Evolutionary conservation across 345 rosid genomes (phyloP).

Genomic region (Gossypium mustelinum): DNA sequence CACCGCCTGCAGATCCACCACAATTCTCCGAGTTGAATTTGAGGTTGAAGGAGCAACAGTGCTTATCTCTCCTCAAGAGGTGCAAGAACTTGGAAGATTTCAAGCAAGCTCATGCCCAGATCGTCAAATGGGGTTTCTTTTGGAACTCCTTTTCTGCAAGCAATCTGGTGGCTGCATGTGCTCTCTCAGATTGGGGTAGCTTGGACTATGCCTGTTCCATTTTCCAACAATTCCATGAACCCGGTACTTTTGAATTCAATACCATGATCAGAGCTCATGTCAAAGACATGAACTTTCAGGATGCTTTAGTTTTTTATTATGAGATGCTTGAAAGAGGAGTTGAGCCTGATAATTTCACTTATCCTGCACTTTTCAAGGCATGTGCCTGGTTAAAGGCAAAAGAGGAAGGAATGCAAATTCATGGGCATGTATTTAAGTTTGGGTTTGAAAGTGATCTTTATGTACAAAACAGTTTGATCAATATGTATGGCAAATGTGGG

Average conservation of each 20-base stretch:
- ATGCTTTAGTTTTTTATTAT: conserved; percentile 26
- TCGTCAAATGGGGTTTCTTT: conserved; percentile 37
- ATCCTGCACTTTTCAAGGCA: conserved; percentile 34
- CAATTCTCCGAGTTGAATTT: conserved; percentile 27
- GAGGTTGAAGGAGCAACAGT: conserved; percentile 51
- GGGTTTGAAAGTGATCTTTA: conserved; percentile 51
- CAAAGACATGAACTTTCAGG: conserved; percentile 22
- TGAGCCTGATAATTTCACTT: conserved; percentile 36
- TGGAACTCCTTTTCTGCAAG: conserved; percentile 27
- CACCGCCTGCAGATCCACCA: conserved; percentile 22
- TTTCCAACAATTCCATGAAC: conserved; percentile 27
- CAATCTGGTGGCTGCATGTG: conserved; percentile 35
- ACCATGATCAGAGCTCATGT: conserved; percentile 39
- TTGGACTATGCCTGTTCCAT: conserved; percentile 44
- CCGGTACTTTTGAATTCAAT: conserved; percentile 37
- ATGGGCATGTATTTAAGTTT: conserved; percentile 31
- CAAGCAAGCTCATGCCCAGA: conserved; percentile 35
- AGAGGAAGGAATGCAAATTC: conserved; percentile 41
- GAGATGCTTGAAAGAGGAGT: conserved; percentile 29
- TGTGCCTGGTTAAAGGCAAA: conserved; percentile 33
- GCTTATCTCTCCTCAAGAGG: conserved; percentile 47
- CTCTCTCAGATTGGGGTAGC: conserved; percentile 26
- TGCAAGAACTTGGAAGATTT: conserved; percentile 41
- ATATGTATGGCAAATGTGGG: conserved; percentile 62
- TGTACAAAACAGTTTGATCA: conserved; percentile 66